Percentiles rank a stretch among this genome's conserved stretches.
Conservation (phyloP, 305 asterid genomes). For the Solanum chacoense region DNA sequence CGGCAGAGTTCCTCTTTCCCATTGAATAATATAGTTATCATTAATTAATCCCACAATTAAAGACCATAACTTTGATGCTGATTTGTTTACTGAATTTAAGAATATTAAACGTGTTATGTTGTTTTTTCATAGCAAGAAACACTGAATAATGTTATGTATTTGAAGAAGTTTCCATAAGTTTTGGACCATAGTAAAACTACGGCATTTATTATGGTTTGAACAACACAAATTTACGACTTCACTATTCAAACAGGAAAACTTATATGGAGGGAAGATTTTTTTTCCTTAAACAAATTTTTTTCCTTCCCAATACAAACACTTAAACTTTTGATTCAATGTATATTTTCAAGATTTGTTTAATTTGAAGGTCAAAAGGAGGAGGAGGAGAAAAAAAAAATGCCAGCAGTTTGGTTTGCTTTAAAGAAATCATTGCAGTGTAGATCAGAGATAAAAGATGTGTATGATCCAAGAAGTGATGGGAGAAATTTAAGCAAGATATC, state of each 20-base stretch:
- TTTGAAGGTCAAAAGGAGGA: neutral
- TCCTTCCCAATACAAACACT: neutral
- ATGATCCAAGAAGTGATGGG: conserved; percentile 33
- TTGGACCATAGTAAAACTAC: neutral
- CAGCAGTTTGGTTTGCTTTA: conserved; percentile 74
- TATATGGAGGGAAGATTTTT: neutral
- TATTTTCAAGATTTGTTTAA: neutral
- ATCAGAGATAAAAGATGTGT: conserved; percentile 43
- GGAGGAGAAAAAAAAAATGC: conserved; percentile 32
- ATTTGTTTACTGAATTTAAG: conserved; percentile 1
- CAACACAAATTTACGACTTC: conserved; percentile 3
- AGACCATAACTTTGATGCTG: neutral
- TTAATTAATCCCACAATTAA: neutral
- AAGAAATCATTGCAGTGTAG: conserved; percentile 73
- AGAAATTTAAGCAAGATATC: conserved; percentile 26
- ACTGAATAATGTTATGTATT: neutral
- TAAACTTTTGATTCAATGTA: neutral
- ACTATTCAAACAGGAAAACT: conserved; percentile 9
- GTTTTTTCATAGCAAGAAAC: neutral
- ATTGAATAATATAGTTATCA: neutral
- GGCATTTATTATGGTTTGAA: conserved; percentile 5
- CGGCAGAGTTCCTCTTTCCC: neutral
- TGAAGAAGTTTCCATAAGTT: neutral
- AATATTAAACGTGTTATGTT: neutral
- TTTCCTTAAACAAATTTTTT: neutral